Conservation (phyloP, 768 basidiomycete genomes). For the Russula griseocarnosa region DNA sequence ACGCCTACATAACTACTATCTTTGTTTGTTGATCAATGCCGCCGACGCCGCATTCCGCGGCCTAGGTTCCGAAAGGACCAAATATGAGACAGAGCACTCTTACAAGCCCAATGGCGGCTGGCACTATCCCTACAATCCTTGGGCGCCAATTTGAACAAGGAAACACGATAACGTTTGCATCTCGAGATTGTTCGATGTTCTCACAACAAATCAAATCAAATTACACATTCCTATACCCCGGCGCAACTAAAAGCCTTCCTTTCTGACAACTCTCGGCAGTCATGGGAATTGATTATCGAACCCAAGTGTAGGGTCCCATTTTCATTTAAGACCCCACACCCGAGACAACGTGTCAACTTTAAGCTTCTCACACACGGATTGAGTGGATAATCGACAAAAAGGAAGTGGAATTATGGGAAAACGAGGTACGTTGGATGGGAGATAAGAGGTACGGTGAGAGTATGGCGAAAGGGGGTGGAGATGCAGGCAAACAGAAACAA, state of each 20-base stretch:
- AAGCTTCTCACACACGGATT: slow-evolving; percentile 18
- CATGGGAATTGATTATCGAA: background rate
- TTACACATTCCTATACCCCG: slow-evolving; percentile 1
- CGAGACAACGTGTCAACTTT: slow-evolving; percentile 17
- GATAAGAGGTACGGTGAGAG: slow-evolving; percentile 20
- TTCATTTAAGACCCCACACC: slow-evolving; percentile 9
- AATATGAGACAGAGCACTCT: background rate
- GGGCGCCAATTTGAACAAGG: background rate
- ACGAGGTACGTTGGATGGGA: slow-evolving; percentile 20
- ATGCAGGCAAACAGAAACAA: slow-evolving; percentile 21
- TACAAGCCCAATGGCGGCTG: background rate
- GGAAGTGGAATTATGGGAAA: slow-evolving; percentile 24
- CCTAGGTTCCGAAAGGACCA: slow-evolving; percentile 2
- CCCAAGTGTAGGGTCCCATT: background rate
- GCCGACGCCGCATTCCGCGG: slow-evolving; percentile 21
- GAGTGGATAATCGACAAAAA: slow-evolving; percentile 17
- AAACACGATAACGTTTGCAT: background rate
- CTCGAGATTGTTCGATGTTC: background rate
- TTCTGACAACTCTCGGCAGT: background rate
- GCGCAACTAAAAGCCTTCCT: background rate
- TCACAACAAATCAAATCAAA: background rate
- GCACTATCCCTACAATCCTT: background rate
- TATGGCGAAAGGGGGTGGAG: slow-evolving; percentile 5
- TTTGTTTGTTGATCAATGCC: slow-evolving; percentile 12
- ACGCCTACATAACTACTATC: slow-evolving; percentile 6